Evolutionary conservation across 2,329 filamentous ascomycete species (phyloP).

Genomic region (Arachnopeziza araneosa): DNA sequence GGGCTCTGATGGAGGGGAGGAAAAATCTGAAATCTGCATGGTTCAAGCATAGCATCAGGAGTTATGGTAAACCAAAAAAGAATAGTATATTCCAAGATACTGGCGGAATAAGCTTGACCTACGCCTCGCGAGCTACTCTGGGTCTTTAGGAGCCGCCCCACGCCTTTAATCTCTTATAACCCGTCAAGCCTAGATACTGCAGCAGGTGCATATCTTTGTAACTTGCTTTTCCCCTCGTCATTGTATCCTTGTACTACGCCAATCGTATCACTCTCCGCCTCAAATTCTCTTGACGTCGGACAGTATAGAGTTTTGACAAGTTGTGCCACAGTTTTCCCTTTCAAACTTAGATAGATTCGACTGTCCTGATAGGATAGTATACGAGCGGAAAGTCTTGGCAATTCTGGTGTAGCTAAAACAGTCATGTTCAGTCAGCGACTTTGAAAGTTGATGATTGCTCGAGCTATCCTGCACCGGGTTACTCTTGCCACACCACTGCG

Average conservation of each 20-base stretch:
- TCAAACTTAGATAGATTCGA: background rate
- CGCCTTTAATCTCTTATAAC: background rate
- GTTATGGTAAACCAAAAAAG: conserved; percentile 21
- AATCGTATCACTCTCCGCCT: background rate
- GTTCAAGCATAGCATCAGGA: conserved; percentile 19
- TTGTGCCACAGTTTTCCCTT: background rate
- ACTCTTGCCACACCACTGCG: background rate
- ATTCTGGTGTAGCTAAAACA: background rate
- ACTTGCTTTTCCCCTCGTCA: background rate
- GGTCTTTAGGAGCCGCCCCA: background rate
- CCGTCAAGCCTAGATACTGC: background rate
- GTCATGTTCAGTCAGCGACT: background rate
- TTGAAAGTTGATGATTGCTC: background rate
- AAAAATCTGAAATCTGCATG: conserved; percentile 1
- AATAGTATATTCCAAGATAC: too few species aligned
- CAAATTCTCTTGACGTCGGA: background rate
- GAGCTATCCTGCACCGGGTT: background rate
- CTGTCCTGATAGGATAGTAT: background rate
- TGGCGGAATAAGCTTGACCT: background rate
- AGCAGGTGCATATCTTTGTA: background rate
- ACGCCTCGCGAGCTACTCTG: background rate
- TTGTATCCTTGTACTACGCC: background rate
- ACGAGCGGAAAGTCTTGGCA: background rate
- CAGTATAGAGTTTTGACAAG: background rate
- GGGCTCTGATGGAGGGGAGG: background rate